Percentiles rank a stretch among this genome's conserved stretches.
Evolutionary conservation across 805 yeast genomes (phyloP).

Genomic region (Wickerhamiella hasegawae): DNA sequence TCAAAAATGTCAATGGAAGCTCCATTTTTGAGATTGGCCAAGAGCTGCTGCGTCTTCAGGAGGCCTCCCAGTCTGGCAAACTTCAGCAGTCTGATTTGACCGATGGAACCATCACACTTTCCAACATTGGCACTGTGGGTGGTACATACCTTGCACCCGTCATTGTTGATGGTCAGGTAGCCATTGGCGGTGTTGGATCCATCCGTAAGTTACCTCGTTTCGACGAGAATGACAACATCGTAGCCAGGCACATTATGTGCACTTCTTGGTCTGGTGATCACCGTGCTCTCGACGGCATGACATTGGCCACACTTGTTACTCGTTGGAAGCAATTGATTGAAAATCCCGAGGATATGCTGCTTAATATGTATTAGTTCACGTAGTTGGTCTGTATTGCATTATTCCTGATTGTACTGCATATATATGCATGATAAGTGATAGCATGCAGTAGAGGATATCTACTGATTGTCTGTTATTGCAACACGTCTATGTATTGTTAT

Average conservation of each 20-base stretch:
- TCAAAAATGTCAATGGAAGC: conserved; percentile 16
- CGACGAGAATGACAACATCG: conserved; percentile 12
- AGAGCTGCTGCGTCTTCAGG: conserved; percentile 18
- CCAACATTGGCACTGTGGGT: conserved; percentile 22
- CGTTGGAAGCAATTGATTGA: conserved; percentile 12
- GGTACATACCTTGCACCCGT: conserved; percentile 24
- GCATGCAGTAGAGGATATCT: too few relatives aligned
- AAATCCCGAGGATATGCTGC: conserved; percentile 6
- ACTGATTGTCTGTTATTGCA: too few relatives aligned
- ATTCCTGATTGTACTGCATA: too few relatives aligned
- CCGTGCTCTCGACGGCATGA: conserved; percentile 21
- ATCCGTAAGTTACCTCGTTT: conserved; percentile 18
- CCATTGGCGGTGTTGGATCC: conserved; percentile 21
- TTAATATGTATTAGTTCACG: conserved; percentile 2
- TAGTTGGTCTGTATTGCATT: too few relatives aligned
- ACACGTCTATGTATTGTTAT: too few relatives aligned
- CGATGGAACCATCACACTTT: conserved; percentile 21
- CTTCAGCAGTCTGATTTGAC: conserved; percentile 16
- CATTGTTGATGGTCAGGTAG: conserved; percentile 20
- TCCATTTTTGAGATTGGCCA: conserved; percentile 18
- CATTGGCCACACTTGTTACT: conserved; percentile 20
- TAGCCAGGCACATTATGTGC: conserved; percentile 16
- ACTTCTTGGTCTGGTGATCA: conserved; percentile 24
- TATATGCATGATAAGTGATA: too few relatives aligned
- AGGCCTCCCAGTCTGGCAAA: conserved; percentile 15